Conservation (phyloP, 345 rosid species). For the Dipteronia sinensis region DNA sequence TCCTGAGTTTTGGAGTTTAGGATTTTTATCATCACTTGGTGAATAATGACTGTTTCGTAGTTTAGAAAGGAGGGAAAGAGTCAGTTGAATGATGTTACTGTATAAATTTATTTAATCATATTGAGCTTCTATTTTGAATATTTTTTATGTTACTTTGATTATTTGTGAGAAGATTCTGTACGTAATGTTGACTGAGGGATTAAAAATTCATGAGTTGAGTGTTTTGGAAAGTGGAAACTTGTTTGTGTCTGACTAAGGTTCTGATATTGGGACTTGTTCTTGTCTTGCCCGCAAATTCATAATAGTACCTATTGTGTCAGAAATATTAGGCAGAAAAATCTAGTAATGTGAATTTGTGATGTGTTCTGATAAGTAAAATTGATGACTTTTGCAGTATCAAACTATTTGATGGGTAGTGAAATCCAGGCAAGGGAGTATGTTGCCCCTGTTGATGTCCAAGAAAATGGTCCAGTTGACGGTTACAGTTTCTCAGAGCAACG, state of each 20-base stretch:
- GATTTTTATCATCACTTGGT: neutral
- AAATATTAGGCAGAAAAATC: constrained; percentile 4
- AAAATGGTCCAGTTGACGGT: constrained; percentile 49
- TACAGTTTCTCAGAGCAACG: constrained; percentile 45
- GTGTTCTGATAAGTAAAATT: constrained; percentile 1
- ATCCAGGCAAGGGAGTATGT: constrained; percentile 44
- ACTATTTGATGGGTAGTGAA: constrained; percentile 56
- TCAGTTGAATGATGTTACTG: neutral
- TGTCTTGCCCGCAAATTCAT: neutral
- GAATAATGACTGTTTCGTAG: neutral
- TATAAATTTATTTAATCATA: neutral
- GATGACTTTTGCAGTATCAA: constrained; percentile 40
- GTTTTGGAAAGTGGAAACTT: neutral
- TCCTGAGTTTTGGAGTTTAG: neutral
- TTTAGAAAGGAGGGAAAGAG: neutral
- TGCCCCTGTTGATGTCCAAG: constrained; percentile 39
- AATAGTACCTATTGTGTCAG: neutral
- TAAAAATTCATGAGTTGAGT: neutral
- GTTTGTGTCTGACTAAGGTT: neutral
- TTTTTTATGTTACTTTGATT: constrained; percentile 8
- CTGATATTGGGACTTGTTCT: neutral
- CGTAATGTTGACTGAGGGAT: neutral
- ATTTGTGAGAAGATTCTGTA: neutral
- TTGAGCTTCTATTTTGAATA: neutral
- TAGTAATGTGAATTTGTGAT: neutral